Conservation (phyloP, 768 basidiomycete genomes). For the Ephemerocybe angulata region DNA sequence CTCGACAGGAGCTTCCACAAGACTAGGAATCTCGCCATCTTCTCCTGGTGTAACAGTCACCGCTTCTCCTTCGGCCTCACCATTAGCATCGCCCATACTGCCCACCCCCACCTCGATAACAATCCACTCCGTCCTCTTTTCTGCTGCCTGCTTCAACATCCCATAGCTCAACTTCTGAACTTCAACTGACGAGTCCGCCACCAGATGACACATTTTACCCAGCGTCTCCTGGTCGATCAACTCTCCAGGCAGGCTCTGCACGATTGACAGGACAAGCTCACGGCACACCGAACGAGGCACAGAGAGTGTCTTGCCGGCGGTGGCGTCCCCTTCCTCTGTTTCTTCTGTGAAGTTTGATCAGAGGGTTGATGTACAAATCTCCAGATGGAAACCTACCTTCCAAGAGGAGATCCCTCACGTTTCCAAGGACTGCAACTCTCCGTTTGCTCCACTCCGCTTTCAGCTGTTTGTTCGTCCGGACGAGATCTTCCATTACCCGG, state of each 20-base stretch:
- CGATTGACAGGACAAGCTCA: conserved; percentile 63
- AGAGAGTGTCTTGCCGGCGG: conserved; percentile 17
- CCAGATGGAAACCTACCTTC: conserved; percentile 18
- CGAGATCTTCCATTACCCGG: conserved; percentile 64
- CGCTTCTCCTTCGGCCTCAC: conserved; percentile 23
- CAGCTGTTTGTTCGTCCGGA: conserved; percentile 68
- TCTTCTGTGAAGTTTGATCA: not conserved
- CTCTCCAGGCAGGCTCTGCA: conserved; percentile 60
- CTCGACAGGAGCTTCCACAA: conserved; percentile 45
- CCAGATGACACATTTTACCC: conserved; percentile 75
- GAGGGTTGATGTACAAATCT: not conserved
- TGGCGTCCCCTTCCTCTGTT: not conserved
- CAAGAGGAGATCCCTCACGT: conserved; percentile 59
- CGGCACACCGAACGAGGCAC: conserved; percentile 64
- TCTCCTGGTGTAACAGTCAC: not conserved
- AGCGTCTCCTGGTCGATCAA: conserved; percentile 64
- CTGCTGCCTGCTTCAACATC: conserved; percentile 65
- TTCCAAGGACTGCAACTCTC: conserved; percentile 45
- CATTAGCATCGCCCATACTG: conserved; percentile 48
- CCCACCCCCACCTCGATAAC: conserved; percentile 88
- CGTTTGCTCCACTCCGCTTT: conserved; percentile 65
- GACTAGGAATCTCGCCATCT: not conserved
- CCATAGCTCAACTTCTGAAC: conserved; percentile 79
- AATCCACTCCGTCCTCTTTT: conserved; percentile 72
- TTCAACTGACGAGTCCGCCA: conserved; percentile 56